Percentiles rank a stretch among this genome's conserved stretches.
phyloP scores from a whole-genome alignment of 2,329 filamentous ascomycete species.

The Zalaria obscura region DNA sequence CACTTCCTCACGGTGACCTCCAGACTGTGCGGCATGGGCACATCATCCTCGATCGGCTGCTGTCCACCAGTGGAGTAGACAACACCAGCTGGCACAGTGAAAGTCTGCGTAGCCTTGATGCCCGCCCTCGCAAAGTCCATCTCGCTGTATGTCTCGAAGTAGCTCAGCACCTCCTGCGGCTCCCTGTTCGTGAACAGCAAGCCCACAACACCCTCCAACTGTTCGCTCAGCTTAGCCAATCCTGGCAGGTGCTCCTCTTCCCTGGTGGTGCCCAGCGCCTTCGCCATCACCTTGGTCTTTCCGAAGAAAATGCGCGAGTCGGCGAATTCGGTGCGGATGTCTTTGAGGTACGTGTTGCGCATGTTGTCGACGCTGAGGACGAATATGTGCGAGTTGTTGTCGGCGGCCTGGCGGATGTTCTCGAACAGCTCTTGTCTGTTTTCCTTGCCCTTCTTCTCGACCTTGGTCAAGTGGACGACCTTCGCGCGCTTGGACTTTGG shows the following conservation, averaged over 20 bases:
- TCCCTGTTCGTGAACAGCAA: slow-evolving; percentile 78
- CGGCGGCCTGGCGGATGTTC: slow-evolving; percentile 73
- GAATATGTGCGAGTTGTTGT: slow-evolving; percentile 80
- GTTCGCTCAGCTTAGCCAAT: slow-evolving; percentile 52
- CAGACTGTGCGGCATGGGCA: slow-evolving; percentile 72
- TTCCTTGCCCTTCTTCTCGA: slow-evolving; percentile 88
- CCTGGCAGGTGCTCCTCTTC: slow-evolving; percentile 64
- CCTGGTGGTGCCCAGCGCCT: slow-evolving; percentile 68
- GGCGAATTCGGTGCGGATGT: slow-evolving; percentile 68
- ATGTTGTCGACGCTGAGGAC: slow-evolving; percentile 93
- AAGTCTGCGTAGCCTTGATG: slow-evolving; percentile 55
- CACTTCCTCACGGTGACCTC: slow-evolving; percentile 84
- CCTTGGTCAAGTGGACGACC: slow-evolving; percentile 80
- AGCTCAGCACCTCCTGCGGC: slow-evolving; percentile 50
- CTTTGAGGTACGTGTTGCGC: slow-evolving; percentile 93
- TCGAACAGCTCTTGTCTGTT: slow-evolving; percentile 73
- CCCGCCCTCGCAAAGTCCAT: slow-evolving; percentile 89
- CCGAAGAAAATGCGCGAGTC: slow-evolving; percentile 94
- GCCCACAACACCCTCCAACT: slow-evolving; percentile 72
- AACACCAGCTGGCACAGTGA: slow-evolving; percentile 70
- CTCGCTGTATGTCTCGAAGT: slow-evolving; percentile 58
- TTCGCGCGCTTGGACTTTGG: slow-evolving; percentile 91
- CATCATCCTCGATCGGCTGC: slow-evolving; percentile 65
- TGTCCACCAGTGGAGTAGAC: slow-evolving; percentile 70
- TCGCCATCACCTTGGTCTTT: slow-evolving; percentile 98